phyloP scores from a whole-genome alignment of 2,329 filamentous ascomycete species.

The Claviceps pusilla region DNA sequence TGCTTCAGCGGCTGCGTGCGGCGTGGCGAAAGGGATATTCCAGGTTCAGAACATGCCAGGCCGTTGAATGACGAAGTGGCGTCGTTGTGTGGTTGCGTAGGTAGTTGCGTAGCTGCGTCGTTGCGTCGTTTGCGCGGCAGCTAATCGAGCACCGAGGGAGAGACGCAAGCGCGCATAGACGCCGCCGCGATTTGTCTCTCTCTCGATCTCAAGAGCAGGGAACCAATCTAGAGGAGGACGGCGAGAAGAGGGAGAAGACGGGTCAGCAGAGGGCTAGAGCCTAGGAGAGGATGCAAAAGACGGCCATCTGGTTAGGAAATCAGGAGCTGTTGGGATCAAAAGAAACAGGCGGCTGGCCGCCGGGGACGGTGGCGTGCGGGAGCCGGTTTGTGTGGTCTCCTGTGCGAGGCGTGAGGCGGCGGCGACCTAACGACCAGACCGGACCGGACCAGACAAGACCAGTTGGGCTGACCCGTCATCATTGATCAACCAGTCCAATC shows the following conservation, averaged over 20 bases:
- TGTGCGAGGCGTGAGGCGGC: no score
- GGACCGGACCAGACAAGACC: no score
- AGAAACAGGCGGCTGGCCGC: not conserved
- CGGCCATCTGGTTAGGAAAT: not conserved
- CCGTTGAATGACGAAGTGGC: slow-evolving; percentile 4
- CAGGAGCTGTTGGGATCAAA: not conserved
- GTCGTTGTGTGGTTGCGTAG: not conserved
- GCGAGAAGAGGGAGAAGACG: not conserved
- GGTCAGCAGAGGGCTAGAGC: not conserved
- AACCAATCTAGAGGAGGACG: not conserved
- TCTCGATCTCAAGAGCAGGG: not conserved
- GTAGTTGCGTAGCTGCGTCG: no score
- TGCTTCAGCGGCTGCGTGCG: not conserved
- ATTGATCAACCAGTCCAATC: no score
- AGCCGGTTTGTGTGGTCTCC: not conserved
- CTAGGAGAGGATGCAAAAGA: not conserved
- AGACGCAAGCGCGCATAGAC: not conserved
- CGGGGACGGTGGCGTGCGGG: not conserved
- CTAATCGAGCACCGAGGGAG: not conserved
- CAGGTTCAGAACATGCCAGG: slow-evolving; percentile 3
- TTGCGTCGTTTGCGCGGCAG: not conserved
- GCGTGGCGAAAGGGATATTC: slow-evolving; percentile 1
- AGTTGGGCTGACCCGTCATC: no score
- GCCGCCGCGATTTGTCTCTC: not conserved
- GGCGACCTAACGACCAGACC: no score